Conservation (phyloP, 2,329 filamentous ascomycete genomes). For the Colletotrichum navitas region DNA sequence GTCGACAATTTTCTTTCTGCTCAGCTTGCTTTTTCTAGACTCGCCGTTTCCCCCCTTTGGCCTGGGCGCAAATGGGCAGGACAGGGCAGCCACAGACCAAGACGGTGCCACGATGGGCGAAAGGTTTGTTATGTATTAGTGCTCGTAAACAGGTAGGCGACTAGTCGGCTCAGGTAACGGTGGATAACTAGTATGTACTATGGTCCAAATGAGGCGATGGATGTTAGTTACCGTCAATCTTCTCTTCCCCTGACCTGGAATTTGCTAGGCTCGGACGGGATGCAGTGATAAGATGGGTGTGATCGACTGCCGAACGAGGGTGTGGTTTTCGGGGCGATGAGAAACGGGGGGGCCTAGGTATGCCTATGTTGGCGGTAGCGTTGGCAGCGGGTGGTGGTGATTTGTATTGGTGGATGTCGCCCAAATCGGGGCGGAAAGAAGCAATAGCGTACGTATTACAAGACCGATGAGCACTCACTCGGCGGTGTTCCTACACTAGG, state of each 20-base stretch:
- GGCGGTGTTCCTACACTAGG: neutral
- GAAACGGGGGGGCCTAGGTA: neutral
- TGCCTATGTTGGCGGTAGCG: neutral
- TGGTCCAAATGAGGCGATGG: conserved; percentile 27
- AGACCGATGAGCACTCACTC: neutral
- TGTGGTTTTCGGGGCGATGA: neutral
- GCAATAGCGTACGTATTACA: conserved; percentile 5
- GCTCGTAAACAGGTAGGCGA: conserved; percentile 1
- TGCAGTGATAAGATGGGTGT: neutral
- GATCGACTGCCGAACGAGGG: conserved; percentile 13
- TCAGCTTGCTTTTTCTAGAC: conserved; percentile 22
- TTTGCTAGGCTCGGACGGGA: neutral
- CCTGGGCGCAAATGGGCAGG: conserved; percentile 27
- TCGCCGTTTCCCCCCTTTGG: conserved; percentile 20
- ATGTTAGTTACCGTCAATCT: conserved; percentile 25
- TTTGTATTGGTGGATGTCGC: neutral
- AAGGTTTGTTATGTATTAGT: conserved; percentile 32
- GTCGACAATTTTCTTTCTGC: conserved; percentile 4
- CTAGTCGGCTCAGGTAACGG: neutral
- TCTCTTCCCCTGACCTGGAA: conserved; percentile 32
- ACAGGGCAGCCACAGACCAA: conserved; percentile 18
- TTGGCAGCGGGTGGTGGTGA: neutral
- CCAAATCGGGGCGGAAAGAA: neutral
- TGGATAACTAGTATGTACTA: conserved; percentile 1
- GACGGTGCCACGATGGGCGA: conserved; percentile 17